Evolutionary conservation across 306 rosid genomes (phyloP), one percentile per base, ranked within the genome.

Genomic region (Lupinus albus): DNA sequence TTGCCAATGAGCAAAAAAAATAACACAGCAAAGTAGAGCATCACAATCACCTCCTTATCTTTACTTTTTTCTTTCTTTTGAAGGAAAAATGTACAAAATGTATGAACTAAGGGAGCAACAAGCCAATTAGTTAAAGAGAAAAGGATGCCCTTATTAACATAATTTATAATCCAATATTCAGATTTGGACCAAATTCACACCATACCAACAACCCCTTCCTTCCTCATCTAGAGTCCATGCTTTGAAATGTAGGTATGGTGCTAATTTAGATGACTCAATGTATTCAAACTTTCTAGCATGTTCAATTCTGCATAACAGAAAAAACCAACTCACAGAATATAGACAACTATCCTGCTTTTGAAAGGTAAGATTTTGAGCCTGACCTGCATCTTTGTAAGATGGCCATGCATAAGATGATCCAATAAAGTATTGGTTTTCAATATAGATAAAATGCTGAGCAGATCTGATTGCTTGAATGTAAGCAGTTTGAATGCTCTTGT

Each of bases 401-500:
- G 87, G 97, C 99, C 97, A 93, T 21, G 83, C 96, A 78, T 86
- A 93, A 3, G 99, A 93, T 32, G 99, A 86, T 75, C 99, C 97
- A 54, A 93, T 71, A 70, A 93, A 93, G 63, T 93, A 93, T 78
- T 90, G 99, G 71, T 93, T 93, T 79, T 90, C 99, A 20, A 93
- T 90, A 78, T 93, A 93, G 63, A 93, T 88, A 66, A 84, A 90
- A 73, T 86, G 96, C 64, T 90, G 99, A 73, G 99, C 95, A 2
- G 99, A 90, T 90, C 96, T 85, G 81, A 93, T 93, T 1, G 99
- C 97, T 77, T 90, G 92, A 70, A 93, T 90, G 79, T 93, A 90
- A 53, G 81, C 97, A 60, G 75, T 83, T 83, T 93, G 97, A 71
- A 93, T 93, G 86, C 97, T 93, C 81, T 85, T 90, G 68, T 93